Base-by-base conservation (phyloP, 1,139 yeast species). In the Candida sp. region DNA sequence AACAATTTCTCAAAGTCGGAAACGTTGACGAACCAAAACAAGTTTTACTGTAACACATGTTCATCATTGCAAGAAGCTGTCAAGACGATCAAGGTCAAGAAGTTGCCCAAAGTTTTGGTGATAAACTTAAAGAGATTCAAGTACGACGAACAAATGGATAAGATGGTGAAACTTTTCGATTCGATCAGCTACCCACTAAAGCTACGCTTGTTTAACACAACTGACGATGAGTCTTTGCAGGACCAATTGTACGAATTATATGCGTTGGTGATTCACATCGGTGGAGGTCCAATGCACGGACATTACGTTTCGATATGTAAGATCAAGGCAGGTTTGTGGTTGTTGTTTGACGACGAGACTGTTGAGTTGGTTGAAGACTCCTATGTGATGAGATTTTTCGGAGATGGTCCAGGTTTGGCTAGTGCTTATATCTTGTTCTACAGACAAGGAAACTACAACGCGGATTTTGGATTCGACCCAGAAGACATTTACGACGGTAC, bases 251-350 rank as follows among this genome's bases (percentile, higher is more conserved):
- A 92, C 63, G 97, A 92, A 60, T 73, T 94, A 48, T 88, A 86
- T 55, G 92, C 96, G 0, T 85, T 93, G 42, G 96, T 94, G 25
- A 92, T 94, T 23, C 99, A 94, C 63, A 87, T 94, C 61, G 99
- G 99, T 4, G 96, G 98, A 3, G 98, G 98, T 0, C 98, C 98
- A 1, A 92, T 92, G 76, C 98, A 93, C 69, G 99, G 99, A 0
- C 99, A 94, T 67, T 94, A 94, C 63, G 93, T 94, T 11, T 83
- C 97, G 0, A 74, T 94, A 7, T 88, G 96, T 57, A 92, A 92
- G 65, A 87, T 93, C 11, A 86, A 83, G 51, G 79, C 83, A 23
- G 84, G 85, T 40, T 90, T 97, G 1, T 94, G 99, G 99, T 72
- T 94, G 32, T 70, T 94, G 53, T 94, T 90, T 69, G 99, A 94